A percentile compares a stretch with the other conserved stretches of the same genome.
Conservation (phyloP, 2,329 filamentous ascomycete species). For the Aspergillus hortae region DNA sequence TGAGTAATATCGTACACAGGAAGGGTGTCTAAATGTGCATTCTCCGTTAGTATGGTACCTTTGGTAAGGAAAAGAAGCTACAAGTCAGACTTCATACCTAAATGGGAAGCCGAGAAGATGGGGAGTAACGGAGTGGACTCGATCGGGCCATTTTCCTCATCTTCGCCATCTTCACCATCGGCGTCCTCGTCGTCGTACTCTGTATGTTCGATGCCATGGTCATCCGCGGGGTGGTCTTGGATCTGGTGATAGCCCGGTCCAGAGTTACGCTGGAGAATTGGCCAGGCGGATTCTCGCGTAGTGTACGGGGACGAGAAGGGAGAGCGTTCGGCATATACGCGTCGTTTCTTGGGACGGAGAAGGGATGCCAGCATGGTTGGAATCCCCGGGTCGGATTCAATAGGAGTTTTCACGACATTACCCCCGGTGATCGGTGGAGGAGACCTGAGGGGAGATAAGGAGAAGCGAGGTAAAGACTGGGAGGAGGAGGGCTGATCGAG, state of each 20-base stretch:
- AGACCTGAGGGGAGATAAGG: too few species aligned
- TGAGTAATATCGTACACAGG: slow-evolving; percentile 90
- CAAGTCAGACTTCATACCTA: slow-evolving; percentile 52
- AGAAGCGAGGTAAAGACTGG: not conserved
- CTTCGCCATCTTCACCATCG: slow-evolving; percentile 34
- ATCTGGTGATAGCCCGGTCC: slow-evolving; percentile 17
- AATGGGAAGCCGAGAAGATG: slow-evolving; percentile 73
- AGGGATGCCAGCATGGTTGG: slow-evolving; percentile 30
- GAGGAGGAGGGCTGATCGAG: not conserved
- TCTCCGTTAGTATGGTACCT: not conserved
- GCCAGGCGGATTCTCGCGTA: slow-evolving; percentile 19
- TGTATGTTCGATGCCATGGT: slow-evolving; percentile 37
- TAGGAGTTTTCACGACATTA: not conserved
- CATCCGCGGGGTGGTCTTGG: slow-evolving; percentile 20
- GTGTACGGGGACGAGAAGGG: slow-evolving; percentile 28
- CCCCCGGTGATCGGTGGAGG: not conserved
- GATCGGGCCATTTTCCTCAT: slow-evolving; percentile 42
- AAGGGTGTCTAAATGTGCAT: slow-evolving; percentile 63
- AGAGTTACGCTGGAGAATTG: slow-evolving; percentile 13
- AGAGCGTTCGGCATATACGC: slow-evolving; percentile 21
- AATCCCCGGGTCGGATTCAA: not conserved
- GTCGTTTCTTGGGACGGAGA: slow-evolving; percentile 27
- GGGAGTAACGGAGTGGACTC: slow-evolving; percentile 60
- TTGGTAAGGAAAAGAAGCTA: not conserved
- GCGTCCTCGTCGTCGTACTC: slow-evolving; percentile 40